A percentile compares a stretch with the other conserved stretches of the same genome.
These are phyloP conservation scores for Punica granatum DNA, from an alignment of 345 rosid genomes.

Conservation along the genomic window DNA sequence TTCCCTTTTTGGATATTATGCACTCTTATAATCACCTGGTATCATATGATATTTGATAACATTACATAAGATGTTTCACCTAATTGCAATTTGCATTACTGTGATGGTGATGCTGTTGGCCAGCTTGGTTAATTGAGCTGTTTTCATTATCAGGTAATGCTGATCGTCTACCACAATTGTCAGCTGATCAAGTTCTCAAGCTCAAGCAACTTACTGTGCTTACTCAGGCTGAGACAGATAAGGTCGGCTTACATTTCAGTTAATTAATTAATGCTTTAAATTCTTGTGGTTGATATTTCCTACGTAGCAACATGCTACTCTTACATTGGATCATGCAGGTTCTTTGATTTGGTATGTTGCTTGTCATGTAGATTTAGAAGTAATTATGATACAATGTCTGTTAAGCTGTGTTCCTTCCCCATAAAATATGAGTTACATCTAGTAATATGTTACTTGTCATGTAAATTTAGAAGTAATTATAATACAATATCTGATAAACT, in stretches of 20 bases:
- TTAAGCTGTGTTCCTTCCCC: background rate
- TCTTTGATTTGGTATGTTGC: background rate
- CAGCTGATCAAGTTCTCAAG: constrained; percentile 80
- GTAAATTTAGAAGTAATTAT: too few relatives aligned
- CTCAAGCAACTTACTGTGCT: constrained; percentile 93
- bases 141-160: constrained; percentile 43
- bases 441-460: background rate
- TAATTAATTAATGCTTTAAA: too few relatives aligned
- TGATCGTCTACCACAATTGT: constrained; percentile 45
- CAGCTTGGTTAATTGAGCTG: background rate
- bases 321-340: background rate
- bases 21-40: background rate
- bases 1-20: background rate
- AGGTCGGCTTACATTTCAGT: constrained; percentile 33
- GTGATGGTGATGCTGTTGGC: background rate
- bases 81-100: background rate
- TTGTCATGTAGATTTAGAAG: background rate
- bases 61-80: background rate
- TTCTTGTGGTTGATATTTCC: background rate
- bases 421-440: background rate
- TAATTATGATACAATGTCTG: background rate
- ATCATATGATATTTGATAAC: background rate
- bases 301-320: background rate
- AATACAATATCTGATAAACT: background rate
- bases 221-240: constrained; percentile 78